Evolutionary conservation across 257 asterid species (phyloP), one percentile per base, ranked within the genome.

Genomic region (Echites panduratus): DNA sequence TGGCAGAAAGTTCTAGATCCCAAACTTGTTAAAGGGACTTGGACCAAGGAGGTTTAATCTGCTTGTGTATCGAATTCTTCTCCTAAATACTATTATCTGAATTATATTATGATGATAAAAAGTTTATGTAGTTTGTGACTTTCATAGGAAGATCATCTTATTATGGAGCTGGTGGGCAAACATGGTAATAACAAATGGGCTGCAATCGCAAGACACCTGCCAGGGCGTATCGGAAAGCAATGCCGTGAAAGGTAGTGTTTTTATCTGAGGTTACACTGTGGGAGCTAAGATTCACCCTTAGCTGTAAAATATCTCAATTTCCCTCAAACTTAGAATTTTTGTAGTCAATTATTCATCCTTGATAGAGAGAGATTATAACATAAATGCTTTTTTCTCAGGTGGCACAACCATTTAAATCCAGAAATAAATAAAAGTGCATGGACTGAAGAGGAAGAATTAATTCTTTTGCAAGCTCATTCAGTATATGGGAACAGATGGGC

Each of bases 1-100:
- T 88, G 88, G 89, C 85, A 80, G 73, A 86, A 88, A 53, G 93
- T 88, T 80, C 76, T 86, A n/a, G 59, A 83, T 40, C 93, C 90
- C 2, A 72, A 77, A 4, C 80, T 86, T 29, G 77, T 81, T 70
- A 86, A 88, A 81, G 90, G 90, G 43, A 82, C 87, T 24, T 86
- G 90, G 93, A 82, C 75, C 47, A 77, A 82, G 76, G 85, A 86
- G 93, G 93, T 86, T 45, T 57, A 20, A 69, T 32, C 40, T 59
- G 19, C 35, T 26, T 45, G 1, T 52, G 10, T 22, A 5, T 12
- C 40, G 54, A 32, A 52, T 70, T 24, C 32, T 54, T 44, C 66
- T 50, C 38, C 24, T 0, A 26, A 14, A 43, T 43, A 56, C 16
- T 22, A 49, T 24, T 17, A 9, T 9, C 7, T 38, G 14, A 61